Evolutionary conservation across 2,329 filamentous ascomycete genomes (phyloP).

Genomic region (Coniochaeta sp.): DNA sequence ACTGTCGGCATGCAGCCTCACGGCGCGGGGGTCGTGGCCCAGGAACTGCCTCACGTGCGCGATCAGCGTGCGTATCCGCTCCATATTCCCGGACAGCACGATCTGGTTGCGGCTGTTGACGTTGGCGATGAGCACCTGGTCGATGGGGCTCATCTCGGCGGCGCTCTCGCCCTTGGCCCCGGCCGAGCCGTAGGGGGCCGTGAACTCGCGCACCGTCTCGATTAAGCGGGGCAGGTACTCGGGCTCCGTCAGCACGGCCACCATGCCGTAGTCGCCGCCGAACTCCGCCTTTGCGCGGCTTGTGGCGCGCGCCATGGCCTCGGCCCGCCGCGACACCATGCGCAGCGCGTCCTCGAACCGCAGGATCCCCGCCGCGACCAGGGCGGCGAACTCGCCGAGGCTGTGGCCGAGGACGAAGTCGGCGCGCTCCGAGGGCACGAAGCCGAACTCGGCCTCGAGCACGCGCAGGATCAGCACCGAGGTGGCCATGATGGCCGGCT

Average conservation of each 20-base stretch:
- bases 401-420: constrained; percentile 87
- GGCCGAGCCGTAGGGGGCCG: constrained; percentile 50
- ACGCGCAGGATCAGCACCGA: constrained; percentile 85
- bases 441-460: constrained; percentile 77
- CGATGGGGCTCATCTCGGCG: constrained; percentile 64
- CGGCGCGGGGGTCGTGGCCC: constrained; percentile 83
- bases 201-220: constrained; percentile 69
- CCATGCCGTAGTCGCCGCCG: constrained; percentile 87
- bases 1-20: constrained; percentile 77
- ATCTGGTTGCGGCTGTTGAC: constrained; percentile 96
- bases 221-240: constrained; percentile 65
- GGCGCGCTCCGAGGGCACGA: constrained; percentile 61
- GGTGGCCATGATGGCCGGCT: constrained; percentile 94
- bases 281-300: constrained; percentile 55
- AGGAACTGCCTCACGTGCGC: constrained; percentile 83
- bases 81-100: constrained; percentile 81
- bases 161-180: constrained; percentile 61
- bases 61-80: constrained; percentile 72
- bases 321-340: constrained; percentile 70
- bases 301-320: constrained; percentile 76
- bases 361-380: constrained; percentile 79
- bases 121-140: constrained; percentile 87
- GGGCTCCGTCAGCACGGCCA: constrained; percentile 83
- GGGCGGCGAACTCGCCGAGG: constrained; percentile 84
- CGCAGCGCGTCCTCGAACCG: constrained; percentile 69